Evolutionary conservation across 441 rosid genomes (phyloP), one percentile per base, ranked within the genome.

Genomic region (Bruguiera hainesii): DNA sequence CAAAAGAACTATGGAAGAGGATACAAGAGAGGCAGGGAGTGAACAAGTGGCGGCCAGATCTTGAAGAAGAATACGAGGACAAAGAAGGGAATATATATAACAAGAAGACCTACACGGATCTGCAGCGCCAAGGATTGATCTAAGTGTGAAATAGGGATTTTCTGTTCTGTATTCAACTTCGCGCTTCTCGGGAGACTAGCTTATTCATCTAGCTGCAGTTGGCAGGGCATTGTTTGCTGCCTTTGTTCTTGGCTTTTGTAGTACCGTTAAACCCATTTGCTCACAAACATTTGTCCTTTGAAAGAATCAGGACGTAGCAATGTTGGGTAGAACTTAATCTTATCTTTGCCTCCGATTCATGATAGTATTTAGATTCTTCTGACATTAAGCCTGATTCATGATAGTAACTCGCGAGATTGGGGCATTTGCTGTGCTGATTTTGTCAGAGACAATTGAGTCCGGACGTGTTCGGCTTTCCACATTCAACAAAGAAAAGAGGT

Each of bases 1-100:
- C 98, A n/a, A 85, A 91, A 71, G 95, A 85, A n/a, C 73, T 96
- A 61, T 92, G 99, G 99, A 91, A 87, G 76, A 89, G 51, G 79
- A 96, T 96, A 70, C 97, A 89, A 74, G 93, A 84, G 71, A 79
- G 91, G 73, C 95, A 88, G 77, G 99, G 99, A 66, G 61, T 83
- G 75, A 91, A 85, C 75, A 93, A 96, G 79, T 96, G 99, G 99
- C 92, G 98, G 9, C 99, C 99, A 1, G 99, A 96, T 69, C 97
- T 96, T 2, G 99, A 96, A 81, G 99, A 96, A 76, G 99, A 96
- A 69, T 93, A 93, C n/a, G 99, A 96, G 76, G 99, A 96, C 75
- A 87, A 71, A 74, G 99, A 96, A 75, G 99, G 99, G 18, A 96
- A 96, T 83, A 96, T 93, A 60, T 96, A 96, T 78, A 96, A 96